phyloP scores from a whole-genome alignment of 768 basidiomycete genomes.

The Boletus tomentosulus region DNA sequence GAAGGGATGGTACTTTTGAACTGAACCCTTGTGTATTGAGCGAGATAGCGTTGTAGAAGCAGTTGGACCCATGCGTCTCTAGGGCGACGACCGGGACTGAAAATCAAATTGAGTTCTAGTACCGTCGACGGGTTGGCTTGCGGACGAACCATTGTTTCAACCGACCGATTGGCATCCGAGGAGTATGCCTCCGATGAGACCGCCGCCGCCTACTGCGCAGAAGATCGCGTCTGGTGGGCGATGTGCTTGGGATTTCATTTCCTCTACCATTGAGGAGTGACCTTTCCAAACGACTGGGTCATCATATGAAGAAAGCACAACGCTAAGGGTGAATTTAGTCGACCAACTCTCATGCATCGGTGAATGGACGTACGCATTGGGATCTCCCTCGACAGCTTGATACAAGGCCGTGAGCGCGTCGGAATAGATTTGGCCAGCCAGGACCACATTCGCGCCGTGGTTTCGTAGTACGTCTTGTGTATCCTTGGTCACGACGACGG shows the following conservation, averaged over 20 bases:
- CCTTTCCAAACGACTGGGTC: slow-evolving; percentile 61
- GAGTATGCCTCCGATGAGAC: slow-evolving; percentile 66
- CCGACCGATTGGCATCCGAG: slow-evolving; percentile 57
- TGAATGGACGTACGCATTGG: no score
- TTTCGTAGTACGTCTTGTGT: slow-evolving; percentile 48
- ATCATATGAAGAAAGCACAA: no score
- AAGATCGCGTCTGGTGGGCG: slow-evolving; percentile 65
- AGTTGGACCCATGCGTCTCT: no score
- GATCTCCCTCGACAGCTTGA: slow-evolving; percentile 39
- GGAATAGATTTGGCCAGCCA: slow-evolving; percentile 54
- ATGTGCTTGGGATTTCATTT: slow-evolving; percentile 53
- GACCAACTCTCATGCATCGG: no score
- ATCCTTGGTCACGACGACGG: slow-evolving; percentile 44
- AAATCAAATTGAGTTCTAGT: neutral
- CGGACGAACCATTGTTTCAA: slow-evolving; percentile 63
- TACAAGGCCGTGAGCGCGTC: slow-evolving; percentile 43
- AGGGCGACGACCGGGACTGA: slow-evolving; percentile 54
- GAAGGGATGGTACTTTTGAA: slow-evolving; percentile 1
- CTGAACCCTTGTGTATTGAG: no score
- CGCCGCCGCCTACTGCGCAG: slow-evolving; percentile 67
- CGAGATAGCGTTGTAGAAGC: no score
- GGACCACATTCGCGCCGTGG: slow-evolving; percentile 55
- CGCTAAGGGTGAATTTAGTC: no score
- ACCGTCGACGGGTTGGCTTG: neutral
- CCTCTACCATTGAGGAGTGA: slow-evolving; percentile 68